phyloP scores from a whole-genome alignment of 2,329 filamentous ascomycete genomes.

The Colletotrichum camelliae region DNA sequence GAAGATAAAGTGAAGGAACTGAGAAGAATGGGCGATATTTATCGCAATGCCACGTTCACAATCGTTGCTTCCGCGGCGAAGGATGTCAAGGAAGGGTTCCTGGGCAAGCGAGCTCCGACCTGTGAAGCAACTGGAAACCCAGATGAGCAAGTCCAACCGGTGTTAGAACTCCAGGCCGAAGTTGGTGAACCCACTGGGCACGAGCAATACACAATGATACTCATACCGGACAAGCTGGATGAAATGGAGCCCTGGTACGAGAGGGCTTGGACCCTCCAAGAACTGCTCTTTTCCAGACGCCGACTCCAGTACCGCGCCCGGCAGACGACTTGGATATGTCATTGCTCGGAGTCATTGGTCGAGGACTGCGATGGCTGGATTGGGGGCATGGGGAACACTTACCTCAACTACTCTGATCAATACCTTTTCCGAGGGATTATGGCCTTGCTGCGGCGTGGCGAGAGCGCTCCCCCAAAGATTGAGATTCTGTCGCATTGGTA shows the following conservation, averaged over 20 bases:
- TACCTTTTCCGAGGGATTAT: not conserved
- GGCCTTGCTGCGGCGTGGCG: not conserved
- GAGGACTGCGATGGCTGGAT: not conserved
- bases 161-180: not conserved
- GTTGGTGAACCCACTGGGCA: not conserved
- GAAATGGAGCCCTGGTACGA: not conserved
- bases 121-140: not conserved
- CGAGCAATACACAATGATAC: not conserved
- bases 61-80: not conserved
- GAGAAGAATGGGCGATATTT: not conserved
- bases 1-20: not conserved
- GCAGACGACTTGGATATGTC: not conserved
- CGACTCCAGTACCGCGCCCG: not conserved
- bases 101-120: not conserved
- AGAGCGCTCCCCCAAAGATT: not conserved
- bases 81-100: not conserved
- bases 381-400: not conserved
- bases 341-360: not conserved
- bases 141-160: not conserved
- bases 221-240: not conserved
- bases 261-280: not conserved
- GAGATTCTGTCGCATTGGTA: not conserved
- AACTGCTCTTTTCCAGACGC: not conserved
- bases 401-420: not conserved
- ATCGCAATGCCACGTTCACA: not conserved